Base-by-base conservation (phyloP, 805 yeast genomes). In the Wickerhamia fluorescens region DNA sequence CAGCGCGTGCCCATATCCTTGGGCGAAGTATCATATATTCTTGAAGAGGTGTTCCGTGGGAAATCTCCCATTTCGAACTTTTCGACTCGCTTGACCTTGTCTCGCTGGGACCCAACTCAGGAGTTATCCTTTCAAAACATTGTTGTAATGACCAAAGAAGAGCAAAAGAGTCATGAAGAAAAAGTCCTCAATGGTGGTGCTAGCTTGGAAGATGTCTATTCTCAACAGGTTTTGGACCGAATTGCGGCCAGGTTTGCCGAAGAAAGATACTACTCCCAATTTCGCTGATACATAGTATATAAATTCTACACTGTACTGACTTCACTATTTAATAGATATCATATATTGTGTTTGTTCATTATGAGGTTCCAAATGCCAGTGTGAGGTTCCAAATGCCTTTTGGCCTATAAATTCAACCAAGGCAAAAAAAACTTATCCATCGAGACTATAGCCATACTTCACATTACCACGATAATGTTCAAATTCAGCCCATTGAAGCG, bases 21-120 rank as follows among this genome's bases (percentile, higher is more conserved):
- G 32, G 61, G 58, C 27, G 98, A 92, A 36, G 76, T 85, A 16
- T 81, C 76, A 25, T 92, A 87, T 49, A 66, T 89, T 10, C 65
- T 88, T 20, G 97, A 89, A 49, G 99, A 92, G 56, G 80, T 92
- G 3, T 92, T 77, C 63, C 75, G 94, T 37, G 96, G 97, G 9
- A 86, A 87, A 53, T 81, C 95, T 0, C 92, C 94, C 11, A 68
- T 88, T 9, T 79, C 94, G 11, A 82, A 88, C 12, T 83, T 68
- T 43, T 78, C 88, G 5, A 83, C 94, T 1, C 73, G 87, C 44
- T 61, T 89, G 35, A 74, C 89, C 1, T 65, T 92, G 22, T 76
- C 94, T 1, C 66, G 83, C 49, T 92, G 99, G 99, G 80, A 76
- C 38, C 86, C 85, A 5, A 45, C 51, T 1, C 59, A 68, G 41